A percentile compares a stretch with the other conserved stretches of the same genome.
Conservation (phyloP, 305 asterid species). For the Fraxinus sp. region DNA sequence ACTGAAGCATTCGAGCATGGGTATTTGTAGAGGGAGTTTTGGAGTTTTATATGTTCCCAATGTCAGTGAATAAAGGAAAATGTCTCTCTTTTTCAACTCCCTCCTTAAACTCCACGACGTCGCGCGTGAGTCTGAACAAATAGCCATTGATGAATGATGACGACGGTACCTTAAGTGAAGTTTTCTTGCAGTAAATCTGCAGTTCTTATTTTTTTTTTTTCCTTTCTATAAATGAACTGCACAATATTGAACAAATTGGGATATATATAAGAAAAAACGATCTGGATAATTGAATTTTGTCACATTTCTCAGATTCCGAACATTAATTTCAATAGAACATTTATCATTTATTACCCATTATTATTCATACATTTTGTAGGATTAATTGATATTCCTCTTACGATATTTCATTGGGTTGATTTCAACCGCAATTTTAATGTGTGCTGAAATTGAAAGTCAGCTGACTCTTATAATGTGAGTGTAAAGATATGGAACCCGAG, state of each 20-base stretch:
- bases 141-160: neutral
- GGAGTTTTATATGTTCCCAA: conserved; percentile 1
- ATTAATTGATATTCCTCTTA: neutral
- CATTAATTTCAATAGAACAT: neutral
- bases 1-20: neutral
- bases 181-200: neutral
- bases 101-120: neutral
- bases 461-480: neutral
- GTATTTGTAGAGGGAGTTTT: conserved; percentile 5
- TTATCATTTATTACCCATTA: neutral
- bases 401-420: neutral
- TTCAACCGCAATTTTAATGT: neutral
- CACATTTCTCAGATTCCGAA: neutral
- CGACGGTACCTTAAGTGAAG: neutral
- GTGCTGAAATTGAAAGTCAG: neutral
- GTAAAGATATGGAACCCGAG: neutral
- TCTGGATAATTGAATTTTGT: neutral
- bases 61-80: conserved; percentile 21
- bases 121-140: neutral
- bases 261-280: neutral
- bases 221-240: neutral
- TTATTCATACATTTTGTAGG: neutral
- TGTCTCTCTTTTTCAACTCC: conserved; percentile 1
- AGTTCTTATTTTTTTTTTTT: neutral
- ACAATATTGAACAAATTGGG: neutral